Evolutionary conservation across 2,329 filamentous ascomycete species (phyloP), one percentile per base, ranked within the genome.

Genomic region (Xylaria sp.): DNA sequence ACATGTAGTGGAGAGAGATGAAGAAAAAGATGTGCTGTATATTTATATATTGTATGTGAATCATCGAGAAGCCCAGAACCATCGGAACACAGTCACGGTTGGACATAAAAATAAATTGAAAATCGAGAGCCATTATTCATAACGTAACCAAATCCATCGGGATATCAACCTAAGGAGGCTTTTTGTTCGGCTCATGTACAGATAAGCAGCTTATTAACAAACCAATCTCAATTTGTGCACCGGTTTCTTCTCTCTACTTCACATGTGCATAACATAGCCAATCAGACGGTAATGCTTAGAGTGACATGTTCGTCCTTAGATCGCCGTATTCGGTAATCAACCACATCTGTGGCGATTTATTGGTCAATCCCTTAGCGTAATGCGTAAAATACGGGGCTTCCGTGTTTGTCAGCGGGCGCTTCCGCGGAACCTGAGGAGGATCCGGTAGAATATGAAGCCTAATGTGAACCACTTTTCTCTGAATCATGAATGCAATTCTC

Each of bases 351-450:
- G 25, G 15, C 28, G 25, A 50, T 30, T 15, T 1, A 63, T 64
- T 58, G 55, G 61, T 18, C 8, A 23, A 2, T 43, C 10, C 7
- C 30, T 13, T 39, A 23, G 23, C 10, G 12, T 18, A 15, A 43
- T 30, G 41, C 28, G 18, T 18, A 30, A 18, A 25, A 28, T 30
- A 39, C 20, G 53, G 53, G 18, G 7, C 20, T 20, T 18, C 18
- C 20, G n/a, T 23, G 25, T 68, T 62, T 70, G 66, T 69, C 63
- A 64, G 59, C 66, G 20, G 53, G 63, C 65, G 57, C 60, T 65
- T 70, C 68, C 66, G 66, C 57, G 66, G 60, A 63, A 63, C 5
- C 23, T 56, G 13, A 36, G 5, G 43, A 55, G 28, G 3, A 30
- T 41, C 28, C 10, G 43, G 7, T 12, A 25, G 41, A 45, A 58